These are phyloP conservation scores for Colletotrichum sp. DNA, from an alignment of 2,329 filamentous ascomycete genomes.

Conservation along the genomic window DNA sequence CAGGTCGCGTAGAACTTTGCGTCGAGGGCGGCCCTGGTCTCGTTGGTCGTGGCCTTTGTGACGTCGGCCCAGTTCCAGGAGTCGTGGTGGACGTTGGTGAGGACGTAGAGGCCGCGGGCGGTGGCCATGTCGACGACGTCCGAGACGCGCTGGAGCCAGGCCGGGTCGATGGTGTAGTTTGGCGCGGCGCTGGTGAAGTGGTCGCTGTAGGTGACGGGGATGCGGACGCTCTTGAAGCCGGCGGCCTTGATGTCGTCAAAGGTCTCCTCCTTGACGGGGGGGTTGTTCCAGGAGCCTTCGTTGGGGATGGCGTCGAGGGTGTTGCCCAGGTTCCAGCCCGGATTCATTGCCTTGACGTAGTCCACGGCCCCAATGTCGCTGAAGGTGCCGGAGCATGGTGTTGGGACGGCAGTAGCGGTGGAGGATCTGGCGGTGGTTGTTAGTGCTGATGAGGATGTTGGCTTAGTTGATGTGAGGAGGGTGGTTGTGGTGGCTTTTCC, in stretches of 20 bases:
- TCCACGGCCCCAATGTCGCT: constrained; percentile 46
- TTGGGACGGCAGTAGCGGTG: not conserved
- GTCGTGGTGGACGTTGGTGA: constrained; percentile 65
- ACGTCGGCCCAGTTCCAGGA: constrained; percentile 63
- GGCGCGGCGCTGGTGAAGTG: constrained; percentile 57
- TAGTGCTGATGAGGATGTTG: not conserved
- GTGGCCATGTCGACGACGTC: constrained; percentile 62
- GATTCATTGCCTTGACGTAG: constrained; percentile 51
- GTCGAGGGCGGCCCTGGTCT: constrained; percentile 56
- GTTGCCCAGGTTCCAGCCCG: constrained; percentile 67
- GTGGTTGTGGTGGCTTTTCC: not conserved
- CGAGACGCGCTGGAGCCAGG: constrained; percentile 61
- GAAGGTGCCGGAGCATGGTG: constrained; percentile 45
- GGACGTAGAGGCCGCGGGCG: constrained; percentile 51
- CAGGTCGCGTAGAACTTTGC: constrained; percentile 60
- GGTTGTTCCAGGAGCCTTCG: constrained; percentile 65
- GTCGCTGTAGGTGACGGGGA: constrained; percentile 64
- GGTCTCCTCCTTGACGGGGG: constrained; percentile 49
- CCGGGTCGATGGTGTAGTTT: constrained; percentile 55
- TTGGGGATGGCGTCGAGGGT: constrained; percentile 48
- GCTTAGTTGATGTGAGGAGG: not conserved
- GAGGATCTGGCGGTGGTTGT: not conserved
- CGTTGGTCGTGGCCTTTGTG: constrained; percentile 35
- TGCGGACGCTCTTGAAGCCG: constrained; percentile 62
- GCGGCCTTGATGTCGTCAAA: constrained; percentile 56